These are phyloP conservation scores for Solanum sparsipilum DNA, from an alignment of 257 asterid genomes.

Conservation along the genomic window DNA sequence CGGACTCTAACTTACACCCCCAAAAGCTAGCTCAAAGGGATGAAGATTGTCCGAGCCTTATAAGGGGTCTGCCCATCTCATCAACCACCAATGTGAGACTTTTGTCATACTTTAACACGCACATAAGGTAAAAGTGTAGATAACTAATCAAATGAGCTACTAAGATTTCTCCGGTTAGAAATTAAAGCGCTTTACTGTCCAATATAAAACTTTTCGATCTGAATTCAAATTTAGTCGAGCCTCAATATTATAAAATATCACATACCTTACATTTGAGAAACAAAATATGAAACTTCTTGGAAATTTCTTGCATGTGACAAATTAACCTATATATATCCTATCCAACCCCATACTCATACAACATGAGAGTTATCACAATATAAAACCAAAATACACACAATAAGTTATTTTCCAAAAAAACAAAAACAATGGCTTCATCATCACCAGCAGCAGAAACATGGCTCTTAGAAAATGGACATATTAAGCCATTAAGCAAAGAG, in stretches of 20 bases:
- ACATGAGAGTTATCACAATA: neutral
- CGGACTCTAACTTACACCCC: too few species aligned
- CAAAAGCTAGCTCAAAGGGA: too few species aligned
- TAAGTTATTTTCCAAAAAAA: neutral
- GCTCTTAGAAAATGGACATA: conserved; percentile 54
- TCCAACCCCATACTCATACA: neutral
- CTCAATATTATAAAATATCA: neutral
- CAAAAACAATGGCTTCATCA: neutral
- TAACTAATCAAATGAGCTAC: neutral
- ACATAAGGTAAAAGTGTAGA: neutral
- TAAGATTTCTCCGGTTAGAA: neutral
- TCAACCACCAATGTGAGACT: too few species aligned
- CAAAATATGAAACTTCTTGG: neutral
- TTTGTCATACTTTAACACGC: neutral
- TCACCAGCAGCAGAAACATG: conserved; percentile 25
- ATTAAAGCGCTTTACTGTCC: neutral
- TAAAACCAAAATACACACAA: neutral
- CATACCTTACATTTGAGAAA: neutral
- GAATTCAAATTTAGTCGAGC: neutral
- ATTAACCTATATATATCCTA: neutral
- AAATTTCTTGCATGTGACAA: neutral
- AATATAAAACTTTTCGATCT: neutral
- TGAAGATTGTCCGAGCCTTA: neutral
- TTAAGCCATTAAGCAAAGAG: conserved; percentile 40
- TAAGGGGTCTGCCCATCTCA: fast-evolving